phyloP scores from a whole-genome alignment of 2,329 filamentous ascomycete species.

The Cladosporium austrohemisphaericum region DNA sequence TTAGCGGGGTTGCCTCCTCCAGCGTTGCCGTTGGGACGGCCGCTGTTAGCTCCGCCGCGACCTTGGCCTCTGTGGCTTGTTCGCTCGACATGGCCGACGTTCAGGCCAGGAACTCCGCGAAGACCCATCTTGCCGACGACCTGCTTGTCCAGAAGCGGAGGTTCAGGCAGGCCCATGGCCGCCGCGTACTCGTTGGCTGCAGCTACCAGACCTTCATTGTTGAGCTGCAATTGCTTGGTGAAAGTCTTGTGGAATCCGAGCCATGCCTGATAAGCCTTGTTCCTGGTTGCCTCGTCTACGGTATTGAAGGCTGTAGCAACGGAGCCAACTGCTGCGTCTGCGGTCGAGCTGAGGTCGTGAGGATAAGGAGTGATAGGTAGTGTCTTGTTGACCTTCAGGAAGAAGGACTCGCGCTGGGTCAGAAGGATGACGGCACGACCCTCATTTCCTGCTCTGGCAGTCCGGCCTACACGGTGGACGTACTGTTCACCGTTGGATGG shows the following conservation, averaged over 20 bases:
- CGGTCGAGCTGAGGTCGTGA: slow-evolving; percentile 36
- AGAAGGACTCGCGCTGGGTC: slow-evolving; percentile 51
- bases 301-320: slow-evolving; percentile 32
- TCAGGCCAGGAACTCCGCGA: slow-evolving; percentile 44
- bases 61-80: slow-evolving; percentile 4
- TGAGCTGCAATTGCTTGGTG: slow-evolving; percentile 41
- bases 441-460: slow-evolving; percentile 78
- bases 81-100: slow-evolving; percentile 23
- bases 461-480: slow-evolving; percentile 90
- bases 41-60: not conserved
- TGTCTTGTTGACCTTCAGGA: slow-evolving; percentile 46
- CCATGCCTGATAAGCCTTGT: slow-evolving; percentile 46
- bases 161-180: slow-evolving; percentile 44
- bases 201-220: slow-evolving; percentile 38
- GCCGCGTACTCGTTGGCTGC: slow-evolving; percentile 43
- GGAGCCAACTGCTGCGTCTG: slow-evolving; percentile 18
- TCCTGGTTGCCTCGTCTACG: slow-evolving; percentile 40
- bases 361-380: slow-evolving; percentile 51
- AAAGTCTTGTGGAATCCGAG: slow-evolving; percentile 47
- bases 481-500: slow-evolving; percentile 60
- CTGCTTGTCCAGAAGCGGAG: slow-evolving; percentile 44
- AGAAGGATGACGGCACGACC: slow-evolving; percentile 54
- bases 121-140: slow-evolving; percentile 48
- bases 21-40: not conserved
- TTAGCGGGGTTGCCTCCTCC: not conserved